A percentile compares a stretch with the other conserved stretches of the same genome.
Conservation (phyloP, 345 rosid species). For the Camelina laxa region DNA sequence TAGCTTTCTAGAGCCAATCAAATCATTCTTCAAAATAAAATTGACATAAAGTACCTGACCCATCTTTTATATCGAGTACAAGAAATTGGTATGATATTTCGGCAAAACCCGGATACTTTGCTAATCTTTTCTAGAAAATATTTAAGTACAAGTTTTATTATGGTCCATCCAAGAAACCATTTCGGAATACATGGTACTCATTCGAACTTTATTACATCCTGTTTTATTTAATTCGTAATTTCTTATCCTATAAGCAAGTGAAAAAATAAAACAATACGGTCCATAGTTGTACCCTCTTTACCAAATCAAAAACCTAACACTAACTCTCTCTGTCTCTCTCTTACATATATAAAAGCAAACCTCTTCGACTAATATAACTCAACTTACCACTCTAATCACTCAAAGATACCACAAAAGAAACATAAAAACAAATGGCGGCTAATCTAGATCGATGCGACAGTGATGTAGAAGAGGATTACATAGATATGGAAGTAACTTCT, state of each 20-base stretch:
- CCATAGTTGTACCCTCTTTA: constrained; percentile 41
- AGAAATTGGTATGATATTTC: neutral
- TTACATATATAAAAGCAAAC: constrained; percentile 32
- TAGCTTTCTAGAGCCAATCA: constrained; percentile 35
- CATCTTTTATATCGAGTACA: neutral
- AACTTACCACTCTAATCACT: constrained; percentile 28
- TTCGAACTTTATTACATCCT: constrained; percentile 8
- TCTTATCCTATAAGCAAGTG: neutral
- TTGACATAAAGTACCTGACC: neutral
- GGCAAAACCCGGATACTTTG: neutral
- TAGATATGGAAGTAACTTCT: constrained; percentile 85
- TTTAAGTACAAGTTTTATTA: constrained; percentile 19
- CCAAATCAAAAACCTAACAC: constrained; percentile 41
- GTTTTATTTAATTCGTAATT: neutral
- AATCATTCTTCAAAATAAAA: neutral
- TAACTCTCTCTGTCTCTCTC: constrained; percentile 26
- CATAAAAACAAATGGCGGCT: constrained; percentile 53
- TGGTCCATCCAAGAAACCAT: constrained; percentile 37
- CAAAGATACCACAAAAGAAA: constrained; percentile 24
- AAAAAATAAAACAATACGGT: constrained; percentile 17
- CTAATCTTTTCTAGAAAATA: neutral
- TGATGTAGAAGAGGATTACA: constrained; percentile 75
- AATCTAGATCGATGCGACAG: constrained; percentile 51
- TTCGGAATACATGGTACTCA: constrained; percentile 2
- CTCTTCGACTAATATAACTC: constrained; percentile 14